Base-by-base conservation (phyloP, 805 yeast species). In the Ogataea angusta region DNA sequence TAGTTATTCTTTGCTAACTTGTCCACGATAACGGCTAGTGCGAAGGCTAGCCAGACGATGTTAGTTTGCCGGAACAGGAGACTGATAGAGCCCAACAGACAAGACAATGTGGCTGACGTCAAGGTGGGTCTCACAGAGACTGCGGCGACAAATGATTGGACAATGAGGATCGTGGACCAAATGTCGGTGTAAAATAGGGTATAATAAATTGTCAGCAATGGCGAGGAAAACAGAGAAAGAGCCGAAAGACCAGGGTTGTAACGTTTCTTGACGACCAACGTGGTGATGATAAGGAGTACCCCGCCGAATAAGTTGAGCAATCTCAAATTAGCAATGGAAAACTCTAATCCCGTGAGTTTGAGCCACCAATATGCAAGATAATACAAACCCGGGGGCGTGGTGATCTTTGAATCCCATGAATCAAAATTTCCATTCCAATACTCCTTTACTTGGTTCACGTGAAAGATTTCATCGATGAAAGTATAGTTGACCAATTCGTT, bases 341-440 rank as follows among this genome's bases (percentile, higher is more conserved):
- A 65, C 1, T 57, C 64, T 16, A 46, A 30, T 5, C 42, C 49
- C 2, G 52, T 37, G 3, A 70, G 36, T 25, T 62, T 62, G 7
- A 66, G 33, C 46, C 70, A 74, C 3, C 49, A 46, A 23, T 63
- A 62, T 5, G 76, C 78, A 8, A 76, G 47, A 5, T 61, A 42
- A 57, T 93, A 91, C 13, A 91, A 66, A 0, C 98, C 99, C 1
- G 98, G 98, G 1, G 99, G 99, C 0, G 99, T 93, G 2, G 99
- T 91, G 57, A 93, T 88, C 57, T 91, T 90, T 10, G 80, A 72
- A 60, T 93, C 88, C 96, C 96, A 89, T 1, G 66, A 53, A n/a
- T 48, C 39, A 64, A 80, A 88, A 37, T 78, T 67, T 10, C 82
- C 83, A 2, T 59, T 50, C 44, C 87, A 75, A 55, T 84, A 89